These are phyloP conservation scores for Scheffersomyces illinoinensis DNA, from an alignment of 1,139 yeast species.

Conservation along the genomic window DNA sequence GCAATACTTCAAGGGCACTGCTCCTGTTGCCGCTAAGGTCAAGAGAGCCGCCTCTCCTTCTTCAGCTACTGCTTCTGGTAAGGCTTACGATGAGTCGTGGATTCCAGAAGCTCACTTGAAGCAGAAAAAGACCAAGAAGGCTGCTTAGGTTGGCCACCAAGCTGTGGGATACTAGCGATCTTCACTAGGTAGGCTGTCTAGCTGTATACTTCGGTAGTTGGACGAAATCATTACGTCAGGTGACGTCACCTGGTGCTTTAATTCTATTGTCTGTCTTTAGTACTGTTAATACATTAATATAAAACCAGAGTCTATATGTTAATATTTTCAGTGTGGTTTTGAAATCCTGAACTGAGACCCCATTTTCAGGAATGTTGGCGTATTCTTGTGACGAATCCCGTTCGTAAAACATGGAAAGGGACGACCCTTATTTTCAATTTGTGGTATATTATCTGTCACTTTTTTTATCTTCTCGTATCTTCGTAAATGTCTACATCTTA, in stretches of 20 bases:
- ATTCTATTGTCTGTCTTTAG: neutral
- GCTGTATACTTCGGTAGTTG: neutral
- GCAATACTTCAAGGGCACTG: constrained; percentile 38
- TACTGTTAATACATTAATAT: neutral
- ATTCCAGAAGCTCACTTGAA: constrained; percentile 17
- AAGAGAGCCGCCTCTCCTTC: constrained; percentile 24
- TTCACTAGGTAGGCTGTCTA: neutral
- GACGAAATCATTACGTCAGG: constrained; percentile 2
- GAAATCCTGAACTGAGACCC: neutral
- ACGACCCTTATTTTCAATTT: neutral
- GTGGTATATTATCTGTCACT: too few species aligned
- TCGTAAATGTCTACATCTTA: neutral
- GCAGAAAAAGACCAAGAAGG: constrained; percentile 31
- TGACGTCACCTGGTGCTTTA: constrained; percentile 1
- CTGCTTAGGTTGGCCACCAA: constrained; percentile 12
- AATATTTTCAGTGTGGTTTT: neutral
- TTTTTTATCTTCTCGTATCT: neutral
- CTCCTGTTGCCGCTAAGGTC: constrained; percentile 31
- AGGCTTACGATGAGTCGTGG: constrained; percentile 19
- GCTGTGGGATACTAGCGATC: neutral
- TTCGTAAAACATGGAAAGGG: neutral
- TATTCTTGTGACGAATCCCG: neutral
- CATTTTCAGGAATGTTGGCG: neutral
- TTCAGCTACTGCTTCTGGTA: constrained; percentile 29
- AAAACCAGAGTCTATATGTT: neutral